Evolutionary conservation across 805 yeast species (phyloP), one percentile per base, ranked within the genome.

Genomic region (Teunomyces funiuensis): DNA sequence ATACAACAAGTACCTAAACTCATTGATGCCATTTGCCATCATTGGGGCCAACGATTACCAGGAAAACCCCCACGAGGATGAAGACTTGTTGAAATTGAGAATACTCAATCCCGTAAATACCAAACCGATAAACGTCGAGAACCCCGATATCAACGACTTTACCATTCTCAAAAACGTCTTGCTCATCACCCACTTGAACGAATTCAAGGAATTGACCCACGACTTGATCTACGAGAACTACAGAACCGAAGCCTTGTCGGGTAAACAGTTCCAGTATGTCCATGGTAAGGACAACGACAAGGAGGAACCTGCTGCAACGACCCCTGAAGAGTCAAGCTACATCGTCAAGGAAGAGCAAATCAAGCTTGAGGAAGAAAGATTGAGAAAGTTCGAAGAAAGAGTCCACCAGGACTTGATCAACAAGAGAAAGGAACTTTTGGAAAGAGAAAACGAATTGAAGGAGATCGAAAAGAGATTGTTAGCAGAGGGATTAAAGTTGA

Each of bases 171-270:
- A 89, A 61, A 88, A 87, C 55, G 79, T 89, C 3, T 69, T 89
- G 45, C 76, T 89, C 55, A 84, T 86, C 54, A 82, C 93, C 13
- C 96, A 88, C 65, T 75, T 89, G 63, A 83, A 83, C 59, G 97
- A 89, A 58, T 80, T 89, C 63, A 88, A 88, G 66, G 97, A 89
- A 54, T 75, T 79, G 55, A 89, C 97, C 6, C 95, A 86, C 60
- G 96, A 88, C 60, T 76, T 82, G 29, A 69, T 89, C 49, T 89
- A 89, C 63, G 97, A 89, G 63, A 83, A 82, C 58, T 89, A 89
- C 66, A 83, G 97, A 74, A 86, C 96, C 7, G 88, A 82, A 56
- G 89, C 90, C 13, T 74, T 86, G 48, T 80, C 88, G 20, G 83
- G 85, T 22, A 83, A 80, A 45, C 69, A 61, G 56, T 69, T 71